These are phyloP conservation scores for Yarrowia sp. DNA, from an alignment of 805 yeast species.

Conservation along the genomic window DNA sequence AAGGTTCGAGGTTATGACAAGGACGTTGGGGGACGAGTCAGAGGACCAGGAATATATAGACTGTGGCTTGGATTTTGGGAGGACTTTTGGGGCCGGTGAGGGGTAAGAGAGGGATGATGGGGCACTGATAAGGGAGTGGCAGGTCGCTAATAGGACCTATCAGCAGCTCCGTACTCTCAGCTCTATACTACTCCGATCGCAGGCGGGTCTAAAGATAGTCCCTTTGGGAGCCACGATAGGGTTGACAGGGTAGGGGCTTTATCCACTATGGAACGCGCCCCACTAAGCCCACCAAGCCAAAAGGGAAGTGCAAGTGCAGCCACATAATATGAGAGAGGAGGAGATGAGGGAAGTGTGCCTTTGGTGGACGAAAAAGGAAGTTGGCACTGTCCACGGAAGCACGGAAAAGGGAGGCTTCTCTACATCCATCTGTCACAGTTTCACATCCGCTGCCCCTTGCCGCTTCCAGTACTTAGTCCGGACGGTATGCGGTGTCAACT, in stretches of 20 bases:
- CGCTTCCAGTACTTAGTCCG: constrained; percentile 2
- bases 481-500: background rate
- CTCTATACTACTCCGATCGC: constrained; percentile 1
- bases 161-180: no score
- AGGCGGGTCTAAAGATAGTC: constrained; percentile 28
- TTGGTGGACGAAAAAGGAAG: background rate
- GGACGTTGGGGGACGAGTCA: constrained; percentile 20
- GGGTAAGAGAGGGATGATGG: background rate
- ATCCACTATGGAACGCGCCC: constrained; percentile 24
- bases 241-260: constrained; percentile 16
- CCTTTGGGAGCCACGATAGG: constrained; percentile 22
- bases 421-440: no score
- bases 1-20: constrained; percentile 33
- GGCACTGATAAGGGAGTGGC: background rate
- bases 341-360: no score
- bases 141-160: no score
- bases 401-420: no score
- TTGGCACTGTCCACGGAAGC: background rate
- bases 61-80: background rate
- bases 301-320: constrained; percentile 32
- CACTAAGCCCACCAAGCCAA: constrained; percentile 19
- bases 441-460: background rate
- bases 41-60: background rate
- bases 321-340: background rate
- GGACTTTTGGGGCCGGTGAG: background rate